Evolutionary conservation across 2,329 filamentous ascomycete species (phyloP).

Genomic region (Aspergillus sp.): DNA sequence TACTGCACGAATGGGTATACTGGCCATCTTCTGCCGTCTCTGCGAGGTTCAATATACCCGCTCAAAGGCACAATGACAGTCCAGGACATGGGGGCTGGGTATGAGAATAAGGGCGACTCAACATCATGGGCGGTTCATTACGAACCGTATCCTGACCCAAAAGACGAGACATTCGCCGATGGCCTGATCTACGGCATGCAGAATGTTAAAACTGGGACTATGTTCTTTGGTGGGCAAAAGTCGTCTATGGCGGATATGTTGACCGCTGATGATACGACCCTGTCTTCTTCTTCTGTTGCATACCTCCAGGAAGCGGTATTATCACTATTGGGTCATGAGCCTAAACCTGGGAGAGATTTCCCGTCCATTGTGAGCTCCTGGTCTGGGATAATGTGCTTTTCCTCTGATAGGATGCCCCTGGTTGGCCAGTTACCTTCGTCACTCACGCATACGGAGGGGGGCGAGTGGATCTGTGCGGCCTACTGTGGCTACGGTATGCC

Average conservation of each 20-base stretch:
- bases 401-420: slow-evolving; percentile 50
- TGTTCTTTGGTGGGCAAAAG: slow-evolving; percentile 31
- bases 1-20: slow-evolving; percentile 47
- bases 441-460: slow-evolving; percentile 34
- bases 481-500: slow-evolving; percentile 69
- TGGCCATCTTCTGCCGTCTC: slow-evolving; percentile 42
- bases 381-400: slow-evolving; percentile 52
- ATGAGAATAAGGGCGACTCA: slow-evolving; percentile 15
- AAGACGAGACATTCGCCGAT: slow-evolving; percentile 14
- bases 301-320: slow-evolving; percentile 22
- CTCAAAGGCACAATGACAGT: slow-evolving; percentile 47
- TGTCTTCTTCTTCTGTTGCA: slow-evolving; percentile 17
- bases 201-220: slow-evolving; percentile 25
- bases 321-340: slow-evolving; percentile 19
- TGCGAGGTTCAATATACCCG: slow-evolving; percentile 41
- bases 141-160: slow-evolving; percentile 21
- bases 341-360: background rate
- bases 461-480: slow-evolving; percentile 57
- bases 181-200: slow-evolving; percentile 30
- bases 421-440: slow-evolving; percentile 50
- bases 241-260: slow-evolving; percentile 18
- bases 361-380: slow-evolving; percentile 26
- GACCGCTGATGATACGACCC: slow-evolving; percentile 22
- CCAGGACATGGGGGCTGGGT: slow-evolving; percentile 32
- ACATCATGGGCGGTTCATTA: slow-evolving; percentile 35